phyloP scores from a whole-genome alignment of 2,329 filamentous ascomycete species.

The Talaromyces verruculosus region DNA sequence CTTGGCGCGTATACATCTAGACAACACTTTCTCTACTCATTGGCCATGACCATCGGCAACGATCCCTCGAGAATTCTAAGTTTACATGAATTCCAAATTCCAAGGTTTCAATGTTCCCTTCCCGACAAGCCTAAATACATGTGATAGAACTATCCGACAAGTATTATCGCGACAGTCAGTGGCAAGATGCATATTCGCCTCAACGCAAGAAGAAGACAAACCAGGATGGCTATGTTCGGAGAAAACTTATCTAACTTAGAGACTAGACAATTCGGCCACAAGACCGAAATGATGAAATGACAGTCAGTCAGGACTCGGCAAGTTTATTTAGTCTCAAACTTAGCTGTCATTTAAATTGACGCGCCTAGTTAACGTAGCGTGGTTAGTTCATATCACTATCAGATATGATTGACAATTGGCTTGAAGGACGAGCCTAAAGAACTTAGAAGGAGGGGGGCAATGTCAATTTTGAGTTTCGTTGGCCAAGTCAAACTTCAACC shows the following conservation, averaged over 20 bases:
- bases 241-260: background rate
- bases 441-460: background rate
- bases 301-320: background rate
- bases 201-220: background rate
- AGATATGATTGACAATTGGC: conserved; percentile 3
- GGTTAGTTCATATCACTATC: background rate
- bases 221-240: background rate
- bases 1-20: background rate
- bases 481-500: background rate
- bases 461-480: background rate
- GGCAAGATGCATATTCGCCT: background rate
- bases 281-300: background rate
- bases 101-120: background rate
- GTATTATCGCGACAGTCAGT: background rate
- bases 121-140: background rate
- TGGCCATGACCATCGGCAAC: background rate
- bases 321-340: background rate
- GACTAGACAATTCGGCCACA: background rate
- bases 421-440: background rate
- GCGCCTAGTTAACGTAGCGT: background rate
- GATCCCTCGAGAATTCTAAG: background rate
- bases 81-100: background rate
- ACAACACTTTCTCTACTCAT: background rate
- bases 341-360: background rate
- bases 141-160: background rate